Base-by-base conservation (phyloP, 202 grass and related monocot genomes). In the Zoysia matrella region DNA sequence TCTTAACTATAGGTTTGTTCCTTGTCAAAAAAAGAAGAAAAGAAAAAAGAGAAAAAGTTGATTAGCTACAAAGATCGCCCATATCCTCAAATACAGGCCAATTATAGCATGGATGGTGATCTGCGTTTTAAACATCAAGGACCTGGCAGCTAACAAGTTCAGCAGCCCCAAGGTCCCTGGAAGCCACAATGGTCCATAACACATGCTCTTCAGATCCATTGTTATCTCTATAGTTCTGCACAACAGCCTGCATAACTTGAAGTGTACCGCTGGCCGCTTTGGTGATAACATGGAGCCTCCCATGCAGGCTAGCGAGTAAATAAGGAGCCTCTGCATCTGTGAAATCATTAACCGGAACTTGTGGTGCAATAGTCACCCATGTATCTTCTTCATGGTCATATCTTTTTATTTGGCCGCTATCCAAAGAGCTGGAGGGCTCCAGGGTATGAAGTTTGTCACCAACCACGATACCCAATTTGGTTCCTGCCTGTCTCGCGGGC, bases 131-230 rank as follows among this genome's bases (percentile, higher is more conserved):
- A 74, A 89, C 71, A 92, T 84, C 88, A 78, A 94, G 94, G 86
- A 97, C 86, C 71, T 97, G 89, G 71, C 91, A 94, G 74, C 89
- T 90, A 6, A 97, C 88, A 85, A 97, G 88, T 73, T 97, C 94
- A 39, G 91, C 91, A 16, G 82, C 65, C 41, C 91, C 92, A 80
- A 97, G 90, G 79, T 90, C 88, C 86, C 65, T 92, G 11, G 83
- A 75, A 65, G 86, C 88, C 60, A 97, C 67, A 13, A 78, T 77
- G 47, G 43, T 87, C 94, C 91, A 94, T 47, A 87, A 0, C 18
- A 80, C 46, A 47, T 82, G 76, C 73, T 91, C 91, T 76, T 82
- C 89, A 11, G 75, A 18, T 42, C 3, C 73, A 42, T 18, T 57
- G 43, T 67, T 84, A 30, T 44, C 52, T 7, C 3, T 72, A 57